A percentile compares a stretch with the other conserved stretches of the same genome.
Evolutionary conservation across 441 rosid genomes (phyloP).

Genomic region (Daphne laureola): DNA sequence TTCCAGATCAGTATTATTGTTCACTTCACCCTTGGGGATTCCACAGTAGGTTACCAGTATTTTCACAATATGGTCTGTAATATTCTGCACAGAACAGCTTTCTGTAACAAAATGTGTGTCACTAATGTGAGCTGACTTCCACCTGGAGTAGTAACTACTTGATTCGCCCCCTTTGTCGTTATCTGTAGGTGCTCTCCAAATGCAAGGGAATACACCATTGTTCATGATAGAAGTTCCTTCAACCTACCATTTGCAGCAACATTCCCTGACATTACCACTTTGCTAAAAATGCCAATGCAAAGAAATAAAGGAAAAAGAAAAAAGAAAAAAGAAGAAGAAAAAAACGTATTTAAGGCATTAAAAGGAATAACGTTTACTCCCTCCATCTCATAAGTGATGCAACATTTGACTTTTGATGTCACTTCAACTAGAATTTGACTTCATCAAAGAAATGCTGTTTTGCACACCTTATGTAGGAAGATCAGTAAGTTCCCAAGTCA

Average conservation of each 20-base stretch:
- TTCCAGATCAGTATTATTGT: constrained; percentile 21
- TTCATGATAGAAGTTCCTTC: constrained; percentile 63
- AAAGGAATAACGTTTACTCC: too few species aligned
- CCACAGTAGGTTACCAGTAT: constrained; percentile 51
- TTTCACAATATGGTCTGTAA: constrained; percentile 38
- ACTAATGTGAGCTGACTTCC: constrained; percentile 71
- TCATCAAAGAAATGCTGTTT: too few species aligned
- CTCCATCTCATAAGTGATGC: too few species aligned
- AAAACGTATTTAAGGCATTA: too few species aligned
- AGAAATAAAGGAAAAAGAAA: too few species aligned
- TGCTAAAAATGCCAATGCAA: neutral
- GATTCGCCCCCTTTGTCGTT: constrained; percentile 92
- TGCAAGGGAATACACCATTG: constrained; percentile 74
- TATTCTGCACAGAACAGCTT: constrained; percentile 50
- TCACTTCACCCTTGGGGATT: constrained; percentile 19
- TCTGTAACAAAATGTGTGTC: constrained; percentile 41
- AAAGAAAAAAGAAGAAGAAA: too few species aligned
- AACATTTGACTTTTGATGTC: too few species aligned
- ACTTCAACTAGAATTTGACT: too few species aligned
- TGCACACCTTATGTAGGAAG: too few species aligned
- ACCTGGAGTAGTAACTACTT: constrained; percentile 61
- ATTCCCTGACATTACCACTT: neutral
- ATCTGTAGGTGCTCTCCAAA: constrained; percentile 97
- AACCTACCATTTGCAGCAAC: constrained; percentile 35
- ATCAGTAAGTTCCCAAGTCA: too few species aligned